Conservation (phyloP, 768 basidiomycete genomes). For the Suillus cothurnatus region DNA sequence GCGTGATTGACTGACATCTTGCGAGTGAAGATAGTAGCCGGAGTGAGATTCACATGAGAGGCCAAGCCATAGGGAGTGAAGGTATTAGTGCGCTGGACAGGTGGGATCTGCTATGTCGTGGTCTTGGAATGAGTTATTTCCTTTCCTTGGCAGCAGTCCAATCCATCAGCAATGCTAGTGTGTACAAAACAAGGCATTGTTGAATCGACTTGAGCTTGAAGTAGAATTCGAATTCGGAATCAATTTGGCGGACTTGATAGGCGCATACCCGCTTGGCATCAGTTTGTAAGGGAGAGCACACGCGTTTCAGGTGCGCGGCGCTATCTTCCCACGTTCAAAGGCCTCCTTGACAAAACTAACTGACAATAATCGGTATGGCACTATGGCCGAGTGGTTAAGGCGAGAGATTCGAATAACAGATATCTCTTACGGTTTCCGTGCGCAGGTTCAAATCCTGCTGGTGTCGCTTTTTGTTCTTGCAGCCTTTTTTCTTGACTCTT, state of each 20-base stretch:
- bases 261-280: no score
- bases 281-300: no score
- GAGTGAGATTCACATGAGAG: slow-evolving; percentile 36
- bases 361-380: not conserved
- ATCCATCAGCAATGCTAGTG: no score
- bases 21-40: slow-evolving; percentile 22
- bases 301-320: no score
- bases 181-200: no score
- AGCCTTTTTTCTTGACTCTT: not conserved
- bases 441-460: slow-evolving; percentile 11
- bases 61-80: slow-evolving; percentile 44
- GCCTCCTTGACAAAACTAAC: not conserved
- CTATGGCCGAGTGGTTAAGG: slow-evolving; percentile 11
- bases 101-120: not conserved
- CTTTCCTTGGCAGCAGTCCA: no score
- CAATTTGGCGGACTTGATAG: no score
- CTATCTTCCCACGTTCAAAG: not conserved
- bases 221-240: not conserved
- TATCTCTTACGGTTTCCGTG: slow-evolving; percentile 10
- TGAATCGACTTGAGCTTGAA: no score
- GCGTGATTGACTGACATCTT: not conserved
- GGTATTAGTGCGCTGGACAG: slow-evolving; percentile 31
- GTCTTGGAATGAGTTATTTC: not conserved
- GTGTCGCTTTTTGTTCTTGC: not conserved
- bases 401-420: slow-evolving; percentile 6